Evolutionary conservation across 2,329 filamentous ascomycete species (phyloP), one percentile per base, ranked within the genome.

Genomic region (Penicillium freii): DNA sequence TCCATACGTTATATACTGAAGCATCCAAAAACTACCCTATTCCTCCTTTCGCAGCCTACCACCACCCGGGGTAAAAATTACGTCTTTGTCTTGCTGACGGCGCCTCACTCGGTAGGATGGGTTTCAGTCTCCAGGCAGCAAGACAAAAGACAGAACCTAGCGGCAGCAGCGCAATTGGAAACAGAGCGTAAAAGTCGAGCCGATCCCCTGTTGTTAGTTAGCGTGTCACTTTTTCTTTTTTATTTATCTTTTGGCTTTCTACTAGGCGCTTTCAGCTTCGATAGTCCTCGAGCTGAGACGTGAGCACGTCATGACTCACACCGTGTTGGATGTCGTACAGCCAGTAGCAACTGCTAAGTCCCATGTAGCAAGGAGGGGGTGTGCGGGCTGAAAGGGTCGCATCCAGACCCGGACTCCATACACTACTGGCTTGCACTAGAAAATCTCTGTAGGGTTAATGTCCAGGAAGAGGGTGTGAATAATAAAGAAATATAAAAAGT

Each of bases 241-340:
- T 34, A 33, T 17, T 52, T 49, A 25, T 46, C 43, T 47, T 9
- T 27, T 17, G 8, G 4, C 29, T 46, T 44, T 29, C 47, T 13
- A 13, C 15, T 19, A 25, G 15, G 19, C 38, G n/a, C 27, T 34
- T 44, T 51, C 49, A 33, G 27, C 49, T 34, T 36, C 25, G 38
- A 17, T 34, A 21, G n/a, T 34, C 45, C 45, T 34, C 19, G 19
- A 34, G 29, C 29, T 50, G 57, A 49, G 38, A 44, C 25, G 46
- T 33, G 46, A 57, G 57, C 55, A 63, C 58, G 62, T 62, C 56
- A 62, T 62, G 45, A 57, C 60, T 56, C 54, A 53, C 47, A 40
- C 47, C 51, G 60, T 51, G 56, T 54, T 54, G 53, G 29, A 52
- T 34, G 39, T 43, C 13, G 29, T 31, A 45, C 50, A 45, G 50